A percentile compares a stretch with the other conserved stretches of the same genome.
Conservation (phyloP, 805 yeast genomes). For the Metschnikowia gelsemii region DNA sequence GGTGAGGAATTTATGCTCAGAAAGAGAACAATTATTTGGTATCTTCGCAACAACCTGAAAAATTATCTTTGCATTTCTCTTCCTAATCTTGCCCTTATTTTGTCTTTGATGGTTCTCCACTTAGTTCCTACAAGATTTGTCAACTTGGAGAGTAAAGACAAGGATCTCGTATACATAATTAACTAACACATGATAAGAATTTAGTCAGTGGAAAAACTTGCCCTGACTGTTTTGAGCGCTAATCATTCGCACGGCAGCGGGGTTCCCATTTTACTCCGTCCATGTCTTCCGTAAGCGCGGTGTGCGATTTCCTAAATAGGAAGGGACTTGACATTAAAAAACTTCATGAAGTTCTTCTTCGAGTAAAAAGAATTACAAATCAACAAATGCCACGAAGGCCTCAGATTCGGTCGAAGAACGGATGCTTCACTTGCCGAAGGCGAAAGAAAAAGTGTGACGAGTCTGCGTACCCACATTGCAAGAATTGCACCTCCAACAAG, state of each 20-base stretch:
- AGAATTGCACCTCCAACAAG: constrained; percentile 14
- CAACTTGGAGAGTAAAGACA: too few relatives aligned
- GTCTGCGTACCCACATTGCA: constrained; percentile 18
- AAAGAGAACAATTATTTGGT: too few relatives aligned
- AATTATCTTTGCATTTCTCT: too few relatives aligned
- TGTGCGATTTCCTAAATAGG: constrained; percentile 17
- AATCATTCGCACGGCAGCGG: constrained; percentile 1
- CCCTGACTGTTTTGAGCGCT: too few relatives aligned
- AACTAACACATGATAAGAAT: too few relatives aligned
- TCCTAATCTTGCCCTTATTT: too few relatives aligned
- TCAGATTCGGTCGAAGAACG: constrained; percentile 12
- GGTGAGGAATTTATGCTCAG: too few relatives aligned
- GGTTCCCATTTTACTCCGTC: neutral
- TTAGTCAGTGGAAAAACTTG: neutral
- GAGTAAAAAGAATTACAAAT: neutral
- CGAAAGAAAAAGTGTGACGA: constrained; percentile 66
- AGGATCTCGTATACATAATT: too few relatives aligned
- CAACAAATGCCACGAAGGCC: neutral
- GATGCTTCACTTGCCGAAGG: constrained; percentile 53
- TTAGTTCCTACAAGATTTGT: too few relatives aligned
- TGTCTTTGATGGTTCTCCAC: too few relatives aligned
- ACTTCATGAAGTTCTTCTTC: neutral
- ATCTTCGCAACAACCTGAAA: too few relatives aligned
- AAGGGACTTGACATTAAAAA: constrained; percentile 1
- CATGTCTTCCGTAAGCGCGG: constrained; percentile 20